Evolutionary conservation across 768 basidiomycete species (phyloP).

Genomic region (Leccinum subgranulosum): DNA sequence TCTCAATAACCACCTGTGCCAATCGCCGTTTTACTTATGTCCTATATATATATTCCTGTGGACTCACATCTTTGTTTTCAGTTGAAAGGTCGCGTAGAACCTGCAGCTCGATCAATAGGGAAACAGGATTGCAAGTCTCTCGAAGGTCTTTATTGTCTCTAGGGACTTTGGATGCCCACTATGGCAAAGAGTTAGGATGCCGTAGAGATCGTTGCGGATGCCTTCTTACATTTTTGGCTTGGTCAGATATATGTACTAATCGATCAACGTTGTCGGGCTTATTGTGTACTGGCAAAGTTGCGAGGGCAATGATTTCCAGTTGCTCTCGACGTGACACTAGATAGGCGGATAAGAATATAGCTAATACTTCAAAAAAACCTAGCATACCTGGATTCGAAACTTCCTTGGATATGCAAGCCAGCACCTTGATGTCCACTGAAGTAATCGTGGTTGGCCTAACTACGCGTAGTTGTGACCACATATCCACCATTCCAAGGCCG

Average conservation of each 20-base stretch:
- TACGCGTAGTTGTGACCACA: constrained; percentile 58
- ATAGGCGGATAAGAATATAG: not conserved
- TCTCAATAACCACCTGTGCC: constrained; percentile 14
- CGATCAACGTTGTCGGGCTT: constrained; percentile 3
- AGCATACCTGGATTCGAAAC: constrained; percentile 11
- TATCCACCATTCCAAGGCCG: constrained; percentile 68
- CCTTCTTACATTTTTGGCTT: constrained; percentile 21
- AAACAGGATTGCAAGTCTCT: constrained; percentile 16
- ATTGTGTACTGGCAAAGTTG: constrained; percentile 18
- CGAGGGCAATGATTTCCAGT: constrained; percentile 24
- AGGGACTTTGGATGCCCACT: constrained; percentile 18
- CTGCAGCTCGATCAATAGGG: constrained; percentile 27
- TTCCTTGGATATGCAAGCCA: constrained; percentile 9
- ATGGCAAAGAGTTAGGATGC: constrained; percentile 1
- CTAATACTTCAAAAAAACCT: not conserved
- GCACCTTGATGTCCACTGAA: constrained; percentile 16
- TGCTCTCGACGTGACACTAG: constrained; percentile 23
- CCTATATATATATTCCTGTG: not conserved
- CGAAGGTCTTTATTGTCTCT: not conserved
- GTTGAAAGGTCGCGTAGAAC: constrained; percentile 13
- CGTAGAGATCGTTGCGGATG: not conserved
- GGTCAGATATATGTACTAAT: constrained; percentile 17
- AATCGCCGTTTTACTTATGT: not conserved
- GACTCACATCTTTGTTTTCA: constrained; percentile 18
- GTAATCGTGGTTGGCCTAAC: constrained; percentile 14